These are phyloP conservation scores for Chloris gayana DNA, from an alignment of 176 grass and related monocot species.

Conservation along the genomic window DNA sequence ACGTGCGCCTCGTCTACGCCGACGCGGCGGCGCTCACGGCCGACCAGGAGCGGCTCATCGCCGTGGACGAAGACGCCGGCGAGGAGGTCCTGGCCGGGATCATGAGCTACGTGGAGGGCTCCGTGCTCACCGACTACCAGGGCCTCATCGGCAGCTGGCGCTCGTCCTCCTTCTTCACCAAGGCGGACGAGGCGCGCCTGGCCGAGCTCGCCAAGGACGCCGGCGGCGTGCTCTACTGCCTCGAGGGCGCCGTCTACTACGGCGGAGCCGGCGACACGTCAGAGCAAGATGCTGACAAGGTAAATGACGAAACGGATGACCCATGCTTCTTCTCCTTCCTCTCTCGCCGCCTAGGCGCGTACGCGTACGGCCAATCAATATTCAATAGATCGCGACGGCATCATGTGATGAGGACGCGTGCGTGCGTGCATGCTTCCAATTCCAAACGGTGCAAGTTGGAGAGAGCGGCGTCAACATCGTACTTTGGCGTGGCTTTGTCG, in stretches of 20 bases:
- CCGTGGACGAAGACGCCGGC: not conserved
- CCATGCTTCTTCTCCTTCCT: too few relatives aligned
- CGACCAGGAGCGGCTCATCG: conserved; percentile 61
- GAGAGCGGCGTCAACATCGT: conserved; percentile 23
- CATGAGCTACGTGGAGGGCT: conserved; percentile 72
- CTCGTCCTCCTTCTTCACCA: conserved; percentile 46
- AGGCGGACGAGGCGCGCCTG: conserved; percentile 12
- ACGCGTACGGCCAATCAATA: too few relatives aligned
- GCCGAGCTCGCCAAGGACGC: conserved; percentile 27
- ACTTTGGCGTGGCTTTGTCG: conserved; percentile 30
- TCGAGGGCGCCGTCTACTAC: conserved; percentile 66
- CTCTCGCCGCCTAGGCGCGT: too few relatives aligned
- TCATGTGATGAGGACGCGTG: not conserved
- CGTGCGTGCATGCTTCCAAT: not conserved
- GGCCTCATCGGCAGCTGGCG: conserved; percentile 49
- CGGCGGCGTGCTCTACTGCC: conserved; percentile 53
- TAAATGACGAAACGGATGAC: not conserved
- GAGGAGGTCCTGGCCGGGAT: conserved; percentile 16
- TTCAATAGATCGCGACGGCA: too few relatives aligned
- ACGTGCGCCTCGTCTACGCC: conserved; percentile 61
- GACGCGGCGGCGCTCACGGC: conserved; percentile 25
- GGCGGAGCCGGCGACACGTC: conserved; percentile 22
- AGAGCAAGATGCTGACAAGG: conserved; percentile 32
- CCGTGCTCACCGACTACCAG: conserved; percentile 35
- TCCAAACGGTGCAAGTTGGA: not conserved